Conservation (phyloP, 371 early-diverging fungal genomes). For the Coemansia sp. region DNA sequence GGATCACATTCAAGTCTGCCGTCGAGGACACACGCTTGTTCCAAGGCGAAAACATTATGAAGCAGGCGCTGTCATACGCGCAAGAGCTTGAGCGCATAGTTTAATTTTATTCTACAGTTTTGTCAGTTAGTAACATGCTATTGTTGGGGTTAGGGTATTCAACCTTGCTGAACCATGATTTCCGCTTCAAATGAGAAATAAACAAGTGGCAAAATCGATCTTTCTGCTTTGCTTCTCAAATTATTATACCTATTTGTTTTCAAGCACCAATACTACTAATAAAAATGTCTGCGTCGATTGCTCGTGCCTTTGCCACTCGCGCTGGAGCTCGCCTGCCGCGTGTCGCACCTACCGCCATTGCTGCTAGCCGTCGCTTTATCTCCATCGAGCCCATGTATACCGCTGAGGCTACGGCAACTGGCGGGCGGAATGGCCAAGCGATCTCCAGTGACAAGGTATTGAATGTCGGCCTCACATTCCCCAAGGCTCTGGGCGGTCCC, state of each 20-base stretch:
- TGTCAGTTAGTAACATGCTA: not conserved
- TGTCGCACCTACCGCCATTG: conserved; percentile 3
- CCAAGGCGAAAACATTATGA: conserved; percentile 79
- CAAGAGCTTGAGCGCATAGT: conserved; percentile 95
- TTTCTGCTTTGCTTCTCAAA: not conserved
- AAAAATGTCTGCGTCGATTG: conserved; percentile 22
- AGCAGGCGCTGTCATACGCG: conserved; percentile 84
- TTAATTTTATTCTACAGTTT: conserved; percentile 47
- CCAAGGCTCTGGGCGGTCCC: conserved; percentile 58
- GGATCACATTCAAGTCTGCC: conserved; percentile 75
- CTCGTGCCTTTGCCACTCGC: conserved; percentile 36
- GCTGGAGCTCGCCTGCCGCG: conserved; percentile 13
- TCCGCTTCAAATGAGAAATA: not conserved
- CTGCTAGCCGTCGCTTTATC: conserved; percentile 35
- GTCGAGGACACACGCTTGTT: conserved; percentile 64
- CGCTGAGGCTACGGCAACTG: conserved; percentile 54
- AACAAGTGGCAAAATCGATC: not conserved
- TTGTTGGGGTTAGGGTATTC: not conserved
- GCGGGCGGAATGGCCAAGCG: conserved; percentile 56
- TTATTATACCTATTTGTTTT: too few species aligned
- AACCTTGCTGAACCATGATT: not conserved
- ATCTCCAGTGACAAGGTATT: conserved; percentile 54
- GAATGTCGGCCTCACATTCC: conserved; percentile 54
- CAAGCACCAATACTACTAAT: not conserved
- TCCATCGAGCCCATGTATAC: conserved; percentile 57